Evolutionary conservation across 305 asterid genomes (phyloP).

Genomic region (Solanum chacoense): DNA sequence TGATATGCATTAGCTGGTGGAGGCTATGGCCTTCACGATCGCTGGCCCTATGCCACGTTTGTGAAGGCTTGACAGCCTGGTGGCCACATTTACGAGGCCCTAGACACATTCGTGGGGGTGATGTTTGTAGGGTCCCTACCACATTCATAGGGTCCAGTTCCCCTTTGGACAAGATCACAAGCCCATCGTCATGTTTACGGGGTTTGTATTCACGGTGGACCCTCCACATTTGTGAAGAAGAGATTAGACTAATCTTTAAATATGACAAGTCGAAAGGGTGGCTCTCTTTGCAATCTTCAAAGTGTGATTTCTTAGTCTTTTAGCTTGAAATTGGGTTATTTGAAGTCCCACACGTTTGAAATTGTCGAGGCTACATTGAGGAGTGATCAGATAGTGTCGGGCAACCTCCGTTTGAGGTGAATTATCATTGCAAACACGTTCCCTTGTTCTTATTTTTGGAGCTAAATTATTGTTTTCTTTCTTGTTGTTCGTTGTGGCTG

Average conservation of each 20-base stretch:
- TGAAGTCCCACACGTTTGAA: not conserved
- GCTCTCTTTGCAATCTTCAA: not conserved
- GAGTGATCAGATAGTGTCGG: not conserved
- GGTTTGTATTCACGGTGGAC: not conserved
- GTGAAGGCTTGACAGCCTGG: not conserved
- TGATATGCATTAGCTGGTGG: not conserved
- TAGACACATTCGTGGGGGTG: not conserved
- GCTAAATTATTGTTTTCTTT: not conserved
- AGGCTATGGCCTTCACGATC: not conserved
- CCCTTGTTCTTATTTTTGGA: not conserved
- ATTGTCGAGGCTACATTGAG: not conserved
- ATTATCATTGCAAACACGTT: not conserved
- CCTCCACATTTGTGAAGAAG: not conserved
- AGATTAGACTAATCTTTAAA: not conserved
- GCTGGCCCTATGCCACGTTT: not conserved
- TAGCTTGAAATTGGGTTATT: not conserved
- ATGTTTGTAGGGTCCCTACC: not conserved
- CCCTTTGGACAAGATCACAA: not conserved
- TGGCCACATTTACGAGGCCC: not conserved
- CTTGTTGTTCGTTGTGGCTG: not conserved
- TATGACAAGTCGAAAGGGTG: not conserved
- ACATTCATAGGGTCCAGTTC: not conserved
- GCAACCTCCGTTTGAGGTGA: not conserved
- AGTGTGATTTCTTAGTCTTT: not conserved
- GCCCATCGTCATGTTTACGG: not conserved